A percentile compares a stretch with the other conserved stretches of the same genome.
phyloP scores from a whole-genome alignment of 331 rosid species.

The Stylosanthes scabra region DNA sequence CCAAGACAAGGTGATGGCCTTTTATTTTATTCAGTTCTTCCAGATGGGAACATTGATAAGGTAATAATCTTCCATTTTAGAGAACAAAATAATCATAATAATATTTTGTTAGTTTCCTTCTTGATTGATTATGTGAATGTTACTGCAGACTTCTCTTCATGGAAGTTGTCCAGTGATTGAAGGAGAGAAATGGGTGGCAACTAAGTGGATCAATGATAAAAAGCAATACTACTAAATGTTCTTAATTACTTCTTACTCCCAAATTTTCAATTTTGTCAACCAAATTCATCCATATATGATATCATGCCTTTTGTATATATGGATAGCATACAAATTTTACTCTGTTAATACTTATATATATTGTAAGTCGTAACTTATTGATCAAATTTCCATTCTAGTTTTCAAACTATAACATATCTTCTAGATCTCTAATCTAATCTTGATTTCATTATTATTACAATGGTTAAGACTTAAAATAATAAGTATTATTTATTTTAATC shows the following conservation, averaged over 20 bases:
- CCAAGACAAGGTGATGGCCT: constrained; percentile 57
- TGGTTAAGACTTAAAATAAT: not conserved
- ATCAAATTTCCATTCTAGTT: not conserved
- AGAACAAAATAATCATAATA: not conserved
- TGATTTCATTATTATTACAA: not conserved
- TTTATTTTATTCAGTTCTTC: constrained; percentile 50
- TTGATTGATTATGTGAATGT: constrained; percentile 3
- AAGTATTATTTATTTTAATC: too few species aligned
- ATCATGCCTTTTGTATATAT: constrained; percentile 2
- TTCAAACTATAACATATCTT: not conserved
- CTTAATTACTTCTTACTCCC: not conserved
- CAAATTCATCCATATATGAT: not conserved
- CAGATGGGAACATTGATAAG: constrained; percentile 53
- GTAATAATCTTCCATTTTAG: constrained; percentile 36
- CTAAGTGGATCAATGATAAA: constrained; percentile 38
- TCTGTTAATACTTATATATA: not conserved
- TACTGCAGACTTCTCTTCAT: constrained; percentile 41
- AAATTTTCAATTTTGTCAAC: constrained; percentile 6
- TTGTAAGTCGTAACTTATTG: not conserved
- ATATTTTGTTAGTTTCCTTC: not conserved
- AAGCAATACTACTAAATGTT: constrained; percentile 17
- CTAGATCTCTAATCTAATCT: not conserved
- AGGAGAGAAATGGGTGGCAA: constrained; percentile 48
- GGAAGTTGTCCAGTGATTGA: constrained; percentile 42
- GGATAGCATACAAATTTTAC: not conserved